Base-by-base conservation (phyloP, 2,329 filamentous ascomycete genomes). In the Epichloe aotearoae region DNA sequence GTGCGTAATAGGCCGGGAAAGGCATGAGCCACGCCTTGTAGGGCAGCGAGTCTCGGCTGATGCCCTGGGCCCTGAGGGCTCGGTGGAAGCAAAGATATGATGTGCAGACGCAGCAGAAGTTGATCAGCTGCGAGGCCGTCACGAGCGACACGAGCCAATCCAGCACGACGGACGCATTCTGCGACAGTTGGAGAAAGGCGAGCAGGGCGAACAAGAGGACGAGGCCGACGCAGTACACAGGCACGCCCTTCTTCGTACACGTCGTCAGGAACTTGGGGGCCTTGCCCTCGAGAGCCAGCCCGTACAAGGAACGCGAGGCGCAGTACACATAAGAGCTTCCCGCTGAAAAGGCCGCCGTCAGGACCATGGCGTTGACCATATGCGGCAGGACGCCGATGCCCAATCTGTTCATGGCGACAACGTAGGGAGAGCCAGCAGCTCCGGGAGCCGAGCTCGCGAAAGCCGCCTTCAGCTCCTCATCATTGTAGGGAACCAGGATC, bases 101-200 rank as follows among this genome's bases (percentile, higher is more conserved):
- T 51, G 82, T 74, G 58, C 79, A 81, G 62, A 87, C 82, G 57
- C 81, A 78, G 40, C 74, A 74, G 67, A 83, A 88, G 62, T 86
- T 85, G 67, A 88, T 82, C 14, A 88, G 74, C 59, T 86, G 83
- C 1, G 84, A 86, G 0, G 86, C 83, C 11, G 86, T 88, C 17
- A 87, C 69, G 1, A 76, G 61, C 52, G 77, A 84, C 40, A 86
- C 77, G 56, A 89, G 80, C 85, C 85, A 89, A 44, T 73, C 73
- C 54, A 90, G 69, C 1, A 89, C 86, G 30, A 82, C 78, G 4
- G 84, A 76, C 0, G 81, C 75, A 52, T 73, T 73, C 54, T 79
- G 75, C 7, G 79, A 83, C 17, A 91, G 74, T 64, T 89, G 83
- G 46, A 90, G 69, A 66, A 89, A 93, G 3, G 82, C 79, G 11